A percentile compares a stretch with the other conserved stretches of the same genome.
Conservation (phyloP, 2,329 filamentous ascomycete species). For the Penicillium concentricum region DNA sequence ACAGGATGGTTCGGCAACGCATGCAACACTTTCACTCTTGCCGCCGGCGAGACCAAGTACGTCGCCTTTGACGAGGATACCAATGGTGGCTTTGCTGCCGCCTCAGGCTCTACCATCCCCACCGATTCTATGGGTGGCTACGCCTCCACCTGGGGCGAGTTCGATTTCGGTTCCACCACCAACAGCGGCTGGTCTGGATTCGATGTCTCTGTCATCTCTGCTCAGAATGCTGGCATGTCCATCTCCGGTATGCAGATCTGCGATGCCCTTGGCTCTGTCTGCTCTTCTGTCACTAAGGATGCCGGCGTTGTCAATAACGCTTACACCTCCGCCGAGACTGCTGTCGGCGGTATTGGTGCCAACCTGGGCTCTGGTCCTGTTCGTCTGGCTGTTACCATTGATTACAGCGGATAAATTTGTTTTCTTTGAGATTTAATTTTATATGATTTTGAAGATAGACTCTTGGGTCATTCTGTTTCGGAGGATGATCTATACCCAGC, state of each 20-base stretch:
- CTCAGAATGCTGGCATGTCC: constrained; percentile 29
- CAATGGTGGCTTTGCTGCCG: constrained; percentile 36
- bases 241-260: constrained; percentile 42
- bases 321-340: constrained; percentile 30
- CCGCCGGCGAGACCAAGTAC: constrained; percentile 36
- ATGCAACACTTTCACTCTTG: constrained; percentile 33
- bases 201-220: constrained; percentile 36
- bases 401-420: constrained; percentile 28
- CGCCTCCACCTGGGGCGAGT: constrained; percentile 37
- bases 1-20: constrained; percentile 38
- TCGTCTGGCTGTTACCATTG: constrained; percentile 29
- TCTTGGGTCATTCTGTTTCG: constrained; percentile 3
- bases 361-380: constrained; percentile 30
- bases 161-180: constrained; percentile 31
- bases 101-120: constrained; percentile 26
- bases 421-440: constrained; percentile 8
- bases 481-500: constrained; percentile 16
- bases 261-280: constrained; percentile 23
- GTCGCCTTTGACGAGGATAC: constrained; percentile 39
- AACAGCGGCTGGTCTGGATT: constrained; percentile 36
- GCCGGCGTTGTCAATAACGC: constrained; percentile 31
- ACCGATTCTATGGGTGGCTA: constrained; percentile 29
- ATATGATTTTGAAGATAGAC: constrained; percentile 10
- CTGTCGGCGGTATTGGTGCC: constrained; percentile 36
- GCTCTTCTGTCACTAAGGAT: constrained; percentile 31